phyloP scores from a whole-genome alignment of 140 eudicot genomes.

The Cichorium intybus region DNA sequence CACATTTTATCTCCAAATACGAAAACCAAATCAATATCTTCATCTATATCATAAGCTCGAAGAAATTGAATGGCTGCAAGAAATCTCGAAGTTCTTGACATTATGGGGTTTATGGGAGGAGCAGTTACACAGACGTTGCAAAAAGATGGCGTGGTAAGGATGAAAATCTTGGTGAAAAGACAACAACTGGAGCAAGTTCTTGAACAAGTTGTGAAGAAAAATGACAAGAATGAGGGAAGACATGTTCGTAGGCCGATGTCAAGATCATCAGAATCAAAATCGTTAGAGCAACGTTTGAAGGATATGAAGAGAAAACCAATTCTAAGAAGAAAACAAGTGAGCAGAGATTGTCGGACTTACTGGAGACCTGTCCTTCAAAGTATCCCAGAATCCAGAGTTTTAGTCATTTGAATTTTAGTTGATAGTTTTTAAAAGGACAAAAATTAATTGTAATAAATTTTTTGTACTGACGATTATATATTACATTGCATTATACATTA shows the following conservation, averaged over 20 bases:
- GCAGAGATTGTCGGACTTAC: slow-evolving; percentile 2
- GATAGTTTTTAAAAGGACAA: background rate
- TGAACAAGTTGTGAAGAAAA: slow-evolving; percentile 22
- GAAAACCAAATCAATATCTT: background rate
- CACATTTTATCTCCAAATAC: background rate
- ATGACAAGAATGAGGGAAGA: background rate
- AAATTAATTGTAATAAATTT: background rate
- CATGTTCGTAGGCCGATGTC: background rate
- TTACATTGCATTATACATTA: too few species aligned
- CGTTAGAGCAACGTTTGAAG: slow-evolving; percentile 11
- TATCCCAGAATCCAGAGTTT: slow-evolving; percentile 21
- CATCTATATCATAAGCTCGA: background rate
- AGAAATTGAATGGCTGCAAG: slow-evolving; percentile 14
- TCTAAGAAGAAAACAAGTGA: background rate
- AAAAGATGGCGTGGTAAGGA: slow-evolving; percentile 17
- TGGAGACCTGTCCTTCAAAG: slow-evolving; percentile 31
- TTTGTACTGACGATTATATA: too few species aligned
- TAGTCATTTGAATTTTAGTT: background rate
- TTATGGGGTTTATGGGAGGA: slow-evolving; percentile 14
- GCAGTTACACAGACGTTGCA: slow-evolving; percentile 17
- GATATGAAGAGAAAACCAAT: slow-evolving; percentile 11
- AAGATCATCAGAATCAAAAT: background rate
- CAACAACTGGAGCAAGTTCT: slow-evolving; percentile 24
- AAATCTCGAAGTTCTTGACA: slow-evolving; percentile 7
- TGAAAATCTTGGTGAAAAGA: slow-evolving; percentile 29